phyloP scores from a whole-genome alignment of 257 asterid species.

The Jasminum sambac region DNA sequence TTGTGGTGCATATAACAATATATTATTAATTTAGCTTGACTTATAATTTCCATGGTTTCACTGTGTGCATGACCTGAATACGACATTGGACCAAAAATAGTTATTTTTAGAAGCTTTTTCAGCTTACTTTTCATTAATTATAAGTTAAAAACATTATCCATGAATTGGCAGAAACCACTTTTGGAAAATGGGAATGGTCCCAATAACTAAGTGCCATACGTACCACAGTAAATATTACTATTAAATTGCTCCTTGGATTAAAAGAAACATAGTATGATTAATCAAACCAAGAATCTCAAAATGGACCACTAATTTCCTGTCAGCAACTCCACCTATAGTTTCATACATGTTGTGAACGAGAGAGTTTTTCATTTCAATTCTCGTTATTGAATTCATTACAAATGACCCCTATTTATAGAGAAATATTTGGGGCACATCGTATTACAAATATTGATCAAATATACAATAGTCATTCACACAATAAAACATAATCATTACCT shows the following conservation, averaged over 20 bases:
- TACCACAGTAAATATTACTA: not conserved
- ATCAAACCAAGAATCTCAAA: not conserved
- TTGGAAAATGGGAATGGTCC: slow-evolving; percentile 6
- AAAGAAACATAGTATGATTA: not conserved
- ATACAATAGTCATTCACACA: no score
- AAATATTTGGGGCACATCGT: no score
- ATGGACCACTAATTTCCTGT: not conserved
- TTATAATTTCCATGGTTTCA: no score
- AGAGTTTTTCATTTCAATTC: no score
- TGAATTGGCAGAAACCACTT: slow-evolving; percentile 8
- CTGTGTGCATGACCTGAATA: slow-evolving; percentile 1
- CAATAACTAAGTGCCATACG: not conserved
- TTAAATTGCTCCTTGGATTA: not conserved
- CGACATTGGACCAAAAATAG: not conserved
- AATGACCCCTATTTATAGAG: no score
- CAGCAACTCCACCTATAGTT: not conserved
- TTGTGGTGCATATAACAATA: not conserved
- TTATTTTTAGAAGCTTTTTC: not conserved
- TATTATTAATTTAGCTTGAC: not conserved
- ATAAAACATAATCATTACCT: no score
- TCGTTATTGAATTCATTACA: no score
- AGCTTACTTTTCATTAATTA: slow-evolving; percentile 4
- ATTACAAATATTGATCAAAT: no score
- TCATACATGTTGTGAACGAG: no score
- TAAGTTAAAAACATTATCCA: not conserved